phyloP scores from a whole-genome alignment of 2,329 filamentous ascomycete genomes.

The Myotisia sp. region DNA sequence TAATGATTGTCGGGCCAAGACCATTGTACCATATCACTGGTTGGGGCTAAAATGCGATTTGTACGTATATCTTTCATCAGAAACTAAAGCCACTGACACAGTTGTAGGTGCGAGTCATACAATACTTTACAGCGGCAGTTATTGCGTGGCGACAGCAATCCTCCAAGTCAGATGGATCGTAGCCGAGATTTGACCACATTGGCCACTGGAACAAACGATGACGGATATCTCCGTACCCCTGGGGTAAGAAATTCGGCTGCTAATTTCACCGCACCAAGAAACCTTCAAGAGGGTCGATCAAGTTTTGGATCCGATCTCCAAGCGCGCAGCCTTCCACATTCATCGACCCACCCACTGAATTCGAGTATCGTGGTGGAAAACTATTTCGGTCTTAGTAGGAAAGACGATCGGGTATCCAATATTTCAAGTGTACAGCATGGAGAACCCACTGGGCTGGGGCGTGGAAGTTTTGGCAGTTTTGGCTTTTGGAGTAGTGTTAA shows the following conservation, averaged over 20 bases:
- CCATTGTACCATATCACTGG: conserved; percentile 83
- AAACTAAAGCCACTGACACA: neutral
- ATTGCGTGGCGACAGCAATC: neutral
- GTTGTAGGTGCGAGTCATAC: conserved; percentile 31
- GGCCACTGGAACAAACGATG: neutral
- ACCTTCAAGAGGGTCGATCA: no score
- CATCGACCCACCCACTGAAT: neutral
- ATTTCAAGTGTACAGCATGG: conserved; percentile 3
- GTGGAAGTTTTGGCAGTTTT: conserved; percentile 2
- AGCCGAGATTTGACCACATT: neutral
- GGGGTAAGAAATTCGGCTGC: conserved; percentile 1
- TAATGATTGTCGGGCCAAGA: conserved; percentile 86
- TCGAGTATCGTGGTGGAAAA: conserved; percentile 7
- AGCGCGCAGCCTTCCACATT: conserved; percentile 4
- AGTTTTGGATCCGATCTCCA: no score
- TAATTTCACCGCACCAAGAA: no score
- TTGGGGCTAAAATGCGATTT: conserved; percentile 72
- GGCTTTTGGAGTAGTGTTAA: conserved; percentile 4
- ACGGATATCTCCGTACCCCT: neutral
- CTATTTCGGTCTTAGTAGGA: conserved; percentile 9
- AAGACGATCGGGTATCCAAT: conserved; percentile 1
- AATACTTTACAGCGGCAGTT: conserved; percentile 33
- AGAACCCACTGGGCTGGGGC: neutral
- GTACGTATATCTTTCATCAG: conserved; percentile 21
- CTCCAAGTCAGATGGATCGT: neutral